phyloP scores from a whole-genome alignment of 345 rosid genomes.

The Syzygium jambos region DNA sequence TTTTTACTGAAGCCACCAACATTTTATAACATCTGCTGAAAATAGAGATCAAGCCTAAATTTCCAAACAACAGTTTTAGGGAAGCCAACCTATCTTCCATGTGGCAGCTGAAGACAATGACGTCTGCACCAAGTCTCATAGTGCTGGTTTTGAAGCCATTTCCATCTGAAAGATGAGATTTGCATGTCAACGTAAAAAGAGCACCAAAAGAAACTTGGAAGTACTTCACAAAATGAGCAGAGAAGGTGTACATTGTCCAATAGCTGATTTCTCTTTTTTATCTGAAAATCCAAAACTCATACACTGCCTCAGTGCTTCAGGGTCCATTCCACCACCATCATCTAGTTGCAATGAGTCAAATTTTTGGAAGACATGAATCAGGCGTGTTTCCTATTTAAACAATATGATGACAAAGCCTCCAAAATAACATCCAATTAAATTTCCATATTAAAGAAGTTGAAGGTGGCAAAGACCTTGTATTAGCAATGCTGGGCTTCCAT shows the following conservation, averaged over 20 bases:
- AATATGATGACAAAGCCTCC: neutral
- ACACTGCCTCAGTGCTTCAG: constrained; percentile 76
- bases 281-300: constrained; percentile 99
- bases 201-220: neutral
- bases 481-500: constrained; percentile 62
- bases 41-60: neutral
- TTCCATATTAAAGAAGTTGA: neutral
- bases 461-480: constrained; percentile 55
- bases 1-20: neutral
- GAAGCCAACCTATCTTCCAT: constrained; percentile 50
- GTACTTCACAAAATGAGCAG: neutral
- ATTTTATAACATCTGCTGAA: neutral
- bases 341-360: constrained; percentile 29
- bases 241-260: constrained; percentile 72
- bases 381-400: neutral
- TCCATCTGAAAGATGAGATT: constrained; percentile 54
- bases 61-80: neutral
- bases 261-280: constrained; percentile 59
- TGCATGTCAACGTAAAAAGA: constrained; percentile 22
- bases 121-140: constrained; percentile 97
- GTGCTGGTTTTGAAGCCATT: constrained; percentile 98
- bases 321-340: constrained; percentile 98
- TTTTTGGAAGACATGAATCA: neutral
- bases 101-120: constrained; percentile 79
- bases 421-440: neutral